Conservation (phyloP, 1,284 basidiomycete genomes). For the Heterobasidion irregulare region DNA sequence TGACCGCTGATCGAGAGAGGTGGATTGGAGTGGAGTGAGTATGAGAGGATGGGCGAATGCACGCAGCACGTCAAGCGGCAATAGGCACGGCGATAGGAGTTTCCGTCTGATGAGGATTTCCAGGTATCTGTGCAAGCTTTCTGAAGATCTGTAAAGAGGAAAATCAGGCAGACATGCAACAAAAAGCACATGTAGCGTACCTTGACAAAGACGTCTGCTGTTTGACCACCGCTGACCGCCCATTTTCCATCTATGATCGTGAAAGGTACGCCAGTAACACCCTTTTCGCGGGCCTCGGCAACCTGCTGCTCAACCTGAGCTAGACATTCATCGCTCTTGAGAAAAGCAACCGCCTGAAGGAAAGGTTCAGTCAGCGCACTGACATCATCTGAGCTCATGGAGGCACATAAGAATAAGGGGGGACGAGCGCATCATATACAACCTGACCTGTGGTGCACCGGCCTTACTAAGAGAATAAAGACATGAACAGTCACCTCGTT, state of each 20-base stretch:
- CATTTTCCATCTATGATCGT: constrained; percentile 74
- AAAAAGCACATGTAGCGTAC: constrained; percentile 28
- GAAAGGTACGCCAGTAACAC: constrained; percentile 76
- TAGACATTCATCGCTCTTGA: constrained; percentile 59
- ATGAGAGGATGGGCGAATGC: neutral
- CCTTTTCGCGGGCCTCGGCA: constrained; percentile 55
- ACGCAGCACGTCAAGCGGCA: constrained; percentile 1
- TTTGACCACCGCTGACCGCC: constrained; percentile 70
- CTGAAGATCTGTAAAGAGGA: constrained; percentile 16
- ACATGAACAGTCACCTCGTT: constrained; percentile 37
- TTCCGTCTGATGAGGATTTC: neutral
- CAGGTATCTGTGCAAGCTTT: constrained; percentile 10
- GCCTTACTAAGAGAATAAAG: neutral
- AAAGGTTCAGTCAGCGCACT: neutral
- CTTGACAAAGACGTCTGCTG: constrained; percentile 64
- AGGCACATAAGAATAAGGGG: neutral
- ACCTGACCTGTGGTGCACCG: neutral
- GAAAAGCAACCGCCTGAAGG: constrained; percentile 39
- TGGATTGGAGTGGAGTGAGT: neutral
- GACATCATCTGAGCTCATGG: neutral
- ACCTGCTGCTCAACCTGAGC: constrained; percentile 65
- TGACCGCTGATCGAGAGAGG: neutral
- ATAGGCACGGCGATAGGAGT: constrained; percentile 3
- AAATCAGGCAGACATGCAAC: neutral
- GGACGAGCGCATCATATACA: neutral